Evolutionary conservation across 306 rosid species (phyloP).

Genomic region (Sicyos edulis): DNA sequence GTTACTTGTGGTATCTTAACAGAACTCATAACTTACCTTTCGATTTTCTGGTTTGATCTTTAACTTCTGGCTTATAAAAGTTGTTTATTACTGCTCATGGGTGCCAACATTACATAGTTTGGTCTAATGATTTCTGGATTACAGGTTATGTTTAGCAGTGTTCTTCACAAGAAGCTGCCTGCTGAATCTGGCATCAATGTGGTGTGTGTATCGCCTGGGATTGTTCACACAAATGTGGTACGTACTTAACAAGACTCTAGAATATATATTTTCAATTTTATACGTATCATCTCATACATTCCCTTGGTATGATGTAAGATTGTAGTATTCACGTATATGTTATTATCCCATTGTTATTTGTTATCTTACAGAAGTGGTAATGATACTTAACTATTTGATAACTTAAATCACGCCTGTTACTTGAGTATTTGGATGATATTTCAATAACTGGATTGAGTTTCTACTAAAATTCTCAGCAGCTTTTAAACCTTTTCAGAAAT

Average conservation of each 20-base stretch:
- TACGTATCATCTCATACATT: neutral
- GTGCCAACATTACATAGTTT: neutral
- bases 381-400: neutral
- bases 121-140: constrained; percentile 25
- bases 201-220: constrained; percentile 87
- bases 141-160: constrained; percentile 93
- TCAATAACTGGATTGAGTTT: constrained; percentile 8
- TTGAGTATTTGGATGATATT: neutral
- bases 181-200: constrained; percentile 75
- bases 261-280: neutral
- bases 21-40: neutral
- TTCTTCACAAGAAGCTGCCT: constrained; percentile 73
- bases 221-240: constrained; percentile 94
- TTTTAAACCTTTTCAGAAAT: neutral
- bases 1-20: too few relatives aligned
- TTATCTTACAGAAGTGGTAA: neutral
- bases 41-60: constrained; percentile 1
- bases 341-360: neutral
- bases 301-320: neutral
- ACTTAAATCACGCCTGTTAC: neutral
- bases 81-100: constrained; percentile 3
- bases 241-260: constrained; percentile 31
- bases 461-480: neutral
- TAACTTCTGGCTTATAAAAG: constrained; percentile 7
- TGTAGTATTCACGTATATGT: neutral